A percentile compares a stretch with the other conserved stretches of the same genome.
phyloP scores from a whole-genome alignment of 257 asterid species.

The Solanum stenotomum region DNA sequence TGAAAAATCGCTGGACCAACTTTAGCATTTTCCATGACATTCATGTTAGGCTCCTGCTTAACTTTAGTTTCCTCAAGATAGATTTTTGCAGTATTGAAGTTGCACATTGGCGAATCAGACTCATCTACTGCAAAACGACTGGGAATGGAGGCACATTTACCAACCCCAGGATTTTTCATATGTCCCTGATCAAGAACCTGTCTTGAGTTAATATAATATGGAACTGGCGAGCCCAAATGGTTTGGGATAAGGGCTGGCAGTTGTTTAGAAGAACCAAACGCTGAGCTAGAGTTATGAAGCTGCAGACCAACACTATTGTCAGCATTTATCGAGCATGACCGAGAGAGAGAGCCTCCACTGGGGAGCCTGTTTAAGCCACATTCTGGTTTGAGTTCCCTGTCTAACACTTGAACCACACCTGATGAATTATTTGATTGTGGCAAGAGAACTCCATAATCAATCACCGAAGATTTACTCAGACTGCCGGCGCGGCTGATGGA shows the following conservation, averaged over 20 bases:
- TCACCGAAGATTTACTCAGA: constrained; percentile 20
- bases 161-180: constrained; percentile 17
- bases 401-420: constrained; percentile 29
- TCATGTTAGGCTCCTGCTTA: constrained; percentile 56
- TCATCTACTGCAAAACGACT: constrained; percentile 53
- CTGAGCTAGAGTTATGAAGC: constrained; percentile 26
- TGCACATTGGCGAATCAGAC: constrained; percentile 23
- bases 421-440: constrained; percentile 33
- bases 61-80: constrained; percentile 30
- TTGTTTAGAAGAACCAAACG: constrained; percentile 19
- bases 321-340: constrained; percentile 24
- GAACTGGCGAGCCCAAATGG: constrained; percentile 19
- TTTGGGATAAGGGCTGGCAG: constrained; percentile 15
- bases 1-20: constrained; percentile 27
- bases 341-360: constrained; percentile 28
- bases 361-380: constrained; percentile 22
- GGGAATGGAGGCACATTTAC: constrained; percentile 46
- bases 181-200: constrained; percentile 25
- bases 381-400: constrained; percentile 23
- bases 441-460: constrained; percentile 26
- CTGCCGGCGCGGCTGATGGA: constrained; percentile 28
- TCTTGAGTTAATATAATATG: constrained; percentile 19
- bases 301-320: constrained; percentile 23
- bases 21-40: constrained; percentile 28
- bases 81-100: constrained; percentile 24